These are phyloP conservation scores for Wallacemonas sp. DNA, from an alignment of 208 protist genomes.

Conservation along the genomic window DNA sequence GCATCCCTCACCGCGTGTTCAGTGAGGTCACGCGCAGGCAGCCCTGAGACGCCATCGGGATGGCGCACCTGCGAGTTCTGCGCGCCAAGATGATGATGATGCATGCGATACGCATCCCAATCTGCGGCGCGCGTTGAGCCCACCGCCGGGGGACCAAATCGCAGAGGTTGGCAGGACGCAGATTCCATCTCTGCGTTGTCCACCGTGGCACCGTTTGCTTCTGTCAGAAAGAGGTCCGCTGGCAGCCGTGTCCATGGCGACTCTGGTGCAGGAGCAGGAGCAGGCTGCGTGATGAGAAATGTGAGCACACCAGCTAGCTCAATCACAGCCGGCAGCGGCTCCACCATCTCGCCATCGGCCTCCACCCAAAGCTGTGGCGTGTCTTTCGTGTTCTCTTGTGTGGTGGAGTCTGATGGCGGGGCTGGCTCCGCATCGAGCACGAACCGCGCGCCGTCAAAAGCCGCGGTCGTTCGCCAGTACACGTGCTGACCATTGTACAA, in stretches of 20 bases:
- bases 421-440: conserved; percentile 50
- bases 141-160: conserved; percentile 26
- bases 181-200: too few species aligned
- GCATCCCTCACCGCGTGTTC: too few species aligned
- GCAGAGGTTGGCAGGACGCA: conserved; percentile 4
- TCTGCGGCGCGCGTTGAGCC: conserved; percentile 30
- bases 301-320: conserved; percentile 55
- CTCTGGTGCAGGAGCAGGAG: background rate
- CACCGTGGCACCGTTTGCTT: too few species aligned
- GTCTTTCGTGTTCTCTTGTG: background rate
- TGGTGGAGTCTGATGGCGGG: background rate
- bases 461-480: conserved; percentile 60
- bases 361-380: conserved; percentile 36
- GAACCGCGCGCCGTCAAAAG: conserved; percentile 66
- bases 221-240: too few species aligned
- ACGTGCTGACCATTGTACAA: conserved; percentile 78
- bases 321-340: conserved; percentile 68
- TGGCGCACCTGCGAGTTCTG: too few species aligned
- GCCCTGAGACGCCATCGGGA: too few species aligned
- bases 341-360: conserved; percentile 74
- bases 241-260: too few species aligned
- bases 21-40: too few species aligned
- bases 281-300: conserved; percentile 37
- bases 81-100: too few species aligned
- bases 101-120: background rate